Evolutionary conservation across 2,329 filamentous ascomycete species (phyloP), one percentile per base, ranked within the genome.

Genomic region (Talaromyces pinophilus): DNA sequence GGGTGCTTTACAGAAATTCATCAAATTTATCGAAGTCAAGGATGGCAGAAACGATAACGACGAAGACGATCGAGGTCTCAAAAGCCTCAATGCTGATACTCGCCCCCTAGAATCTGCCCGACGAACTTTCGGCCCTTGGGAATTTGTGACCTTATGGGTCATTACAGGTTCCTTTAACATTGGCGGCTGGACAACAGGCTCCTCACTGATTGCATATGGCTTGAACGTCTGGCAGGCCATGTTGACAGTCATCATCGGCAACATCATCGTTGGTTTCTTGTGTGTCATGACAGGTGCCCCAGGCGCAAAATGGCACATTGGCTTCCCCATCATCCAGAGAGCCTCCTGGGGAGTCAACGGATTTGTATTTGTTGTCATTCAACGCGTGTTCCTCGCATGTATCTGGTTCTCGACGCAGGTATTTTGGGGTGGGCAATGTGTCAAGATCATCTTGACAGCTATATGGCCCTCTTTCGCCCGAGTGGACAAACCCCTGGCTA

Each of bases 381-480:
- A 63, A 22, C 61, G 61, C 2, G 33, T 63, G 6, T 63, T 63
- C 15, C 11, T 63, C 22, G 48, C 48, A 44, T 55, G 35, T 17
- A 63, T 63, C 48, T 63, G 61, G 61, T 54, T 55, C 30, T 54
- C 61, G 19, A 63, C 61, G 15, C 61, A 63, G 35, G 61, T 54
- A 6, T 63, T 38, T 19, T 55, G 46, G 35, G 61, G 61, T 3
- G 61, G 61, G 2, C 48, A 55, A 42, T 63, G 61, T 44, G 61
- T 63, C 33, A 63, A 54, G 22, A 13, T 54, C 17, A 48, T 63
- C 13, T 42, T 63, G 38, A 63, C 33, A 3, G 61, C 61, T 19
- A 63, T 63, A 42, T 55, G 48, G 46, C 46, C 61, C 15, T 54
- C 46, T 40, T 63, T 63, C 22, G 46, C 48, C 5, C 19, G 50